A percentile compares a stretch with the other conserved stretches of the same genome.
phyloP scores from a whole-genome alignment of 768 basidiomycete genomes.

The Gautieria morchelliformis region DNA sequence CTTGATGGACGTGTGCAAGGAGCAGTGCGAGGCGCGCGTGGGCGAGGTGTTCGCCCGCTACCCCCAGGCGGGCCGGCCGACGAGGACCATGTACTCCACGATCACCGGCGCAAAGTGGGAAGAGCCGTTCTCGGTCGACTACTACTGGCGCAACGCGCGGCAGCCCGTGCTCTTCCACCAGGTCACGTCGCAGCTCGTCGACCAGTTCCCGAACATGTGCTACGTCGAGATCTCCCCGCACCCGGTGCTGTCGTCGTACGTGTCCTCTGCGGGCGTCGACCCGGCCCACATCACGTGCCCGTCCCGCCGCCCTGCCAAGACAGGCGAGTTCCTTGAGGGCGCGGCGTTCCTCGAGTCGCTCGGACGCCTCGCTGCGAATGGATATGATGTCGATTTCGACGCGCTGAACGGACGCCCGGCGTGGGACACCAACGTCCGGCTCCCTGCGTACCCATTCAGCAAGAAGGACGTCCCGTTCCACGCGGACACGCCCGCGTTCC shows the following conservation, averaged over 20 bases:
- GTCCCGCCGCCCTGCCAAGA: conserved; percentile 23
- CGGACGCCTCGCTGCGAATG: conserved; percentile 13
- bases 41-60: conserved; percentile 25
- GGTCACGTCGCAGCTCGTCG: conserved; percentile 20
- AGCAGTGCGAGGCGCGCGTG: conserved; percentile 19
- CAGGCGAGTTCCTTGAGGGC: conserved; percentile 25
- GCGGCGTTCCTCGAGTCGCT: conserved; percentile 21
- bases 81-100: conserved; percentile 29
- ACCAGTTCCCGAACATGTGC: conserved; percentile 12
- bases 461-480: conserved; percentile 20
- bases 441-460: conserved; percentile 24
- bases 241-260: conserved; percentile 9
- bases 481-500: conserved; percentile 17
- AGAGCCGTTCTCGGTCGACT: conserved; percentile 23
- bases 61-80: conserved; percentile 20
- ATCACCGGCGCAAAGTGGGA: conserved; percentile 20
- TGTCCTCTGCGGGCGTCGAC: conserved; percentile 25
- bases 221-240: conserved; percentile 12
- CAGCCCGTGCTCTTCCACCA: conserved; percentile 28
- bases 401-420: conserved; percentile 15
- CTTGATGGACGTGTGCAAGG: conserved; percentile 28
- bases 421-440: conserved; percentile 13
- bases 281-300: conserved; percentile 14
- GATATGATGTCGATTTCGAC: conserved; percentile 17
- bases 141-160: conserved; percentile 33